Evolutionary conservation across 129 eudicot genomes (phyloP), one percentile per base, ranked within the genome.

Genomic region (Chrysanthemum makinoi): DNA sequence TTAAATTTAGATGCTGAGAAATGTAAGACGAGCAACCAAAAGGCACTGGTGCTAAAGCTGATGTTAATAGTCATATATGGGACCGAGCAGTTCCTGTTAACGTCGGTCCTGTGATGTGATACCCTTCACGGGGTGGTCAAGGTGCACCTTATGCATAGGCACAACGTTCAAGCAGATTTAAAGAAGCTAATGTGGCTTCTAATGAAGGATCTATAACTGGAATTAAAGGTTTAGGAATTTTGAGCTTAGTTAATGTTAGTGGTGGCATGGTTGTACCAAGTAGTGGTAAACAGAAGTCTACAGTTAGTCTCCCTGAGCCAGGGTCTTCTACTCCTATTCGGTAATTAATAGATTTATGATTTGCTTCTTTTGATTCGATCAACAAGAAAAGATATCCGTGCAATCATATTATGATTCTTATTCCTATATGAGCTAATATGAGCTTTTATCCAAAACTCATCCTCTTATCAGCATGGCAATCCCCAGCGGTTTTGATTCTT

Each of bases 131-230:
- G n/a, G n/a, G n/a, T n/a, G n/a, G n/a, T n/a, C n/a, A n/a, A n/a
- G n/a, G n/a, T n/a, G 72, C 80, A 69, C 83, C 93, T 24, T 82
- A 84, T 70, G 70, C 81, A 20, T 82, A 82, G 71, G 93, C 82
- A 57, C 53, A 78, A 19, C 80, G 80, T 18, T 77, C 88, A 60
- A 84, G 78, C 77, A 88, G 89, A 79, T 86, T 79, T 65, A 84
- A 76, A 78, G 97, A 86, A 4, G 11, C 83, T 50, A 82, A 81
- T 73, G 75, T 70, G 1, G 97, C 90, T 81, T 94, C 97, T 77
- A 96, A 91, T 84, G 97, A 91, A 81, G 97, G 97, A 15, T 91
- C 96, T 2, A 80, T 94, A 69, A 91, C 97, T 24, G 96, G 97
- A 53, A 86, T 88, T 56, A 91, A 88, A 83, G 96, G 97, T 49